phyloP scores from a whole-genome alignment of 768 basidiomycete genomes.

The Trametes sanguinea region DNA sequence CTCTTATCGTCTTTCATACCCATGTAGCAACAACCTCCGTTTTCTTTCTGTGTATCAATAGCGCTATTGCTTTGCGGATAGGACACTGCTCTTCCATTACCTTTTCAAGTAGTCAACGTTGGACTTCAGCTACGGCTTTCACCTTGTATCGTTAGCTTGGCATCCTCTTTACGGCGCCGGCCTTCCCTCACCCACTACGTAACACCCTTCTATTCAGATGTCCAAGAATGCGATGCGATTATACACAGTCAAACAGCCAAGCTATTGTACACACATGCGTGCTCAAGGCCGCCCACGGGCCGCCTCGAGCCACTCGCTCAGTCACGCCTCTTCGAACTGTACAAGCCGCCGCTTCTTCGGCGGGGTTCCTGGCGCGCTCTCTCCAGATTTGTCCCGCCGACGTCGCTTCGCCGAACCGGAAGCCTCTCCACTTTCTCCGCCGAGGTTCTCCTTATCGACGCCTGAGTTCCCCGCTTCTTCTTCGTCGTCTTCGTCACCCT shows the following conservation, averaged over 20 bases:
- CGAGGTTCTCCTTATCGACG: conserved; percentile 15
- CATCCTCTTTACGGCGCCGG: not conserved
- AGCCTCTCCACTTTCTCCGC: not conserved
- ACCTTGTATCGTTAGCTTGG: conserved; percentile 16
- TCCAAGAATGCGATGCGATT: not conserved
- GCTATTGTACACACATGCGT: not conserved
- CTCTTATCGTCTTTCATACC: not conserved
- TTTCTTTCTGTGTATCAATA: conserved; percentile 6
- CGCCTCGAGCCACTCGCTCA: not conserved
- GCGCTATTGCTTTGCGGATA: not conserved
- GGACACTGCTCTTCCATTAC: not conserved
- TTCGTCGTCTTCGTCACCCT: conserved; percentile 4
- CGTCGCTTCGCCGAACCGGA: conserved; percentile 10
- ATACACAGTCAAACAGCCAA: not conserved
- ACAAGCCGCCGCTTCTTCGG: conserved; percentile 39
- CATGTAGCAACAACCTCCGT: conserved; percentile 1
- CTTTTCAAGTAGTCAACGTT: not conserved
- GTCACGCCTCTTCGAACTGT: conserved; percentile 8
- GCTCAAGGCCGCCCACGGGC: not conserved
- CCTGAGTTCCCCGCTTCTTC: not conserved
- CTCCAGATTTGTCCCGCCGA: conserved; percentile 10
- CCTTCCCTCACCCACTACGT: not conserved
- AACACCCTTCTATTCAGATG: not conserved
- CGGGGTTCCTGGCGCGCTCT: conserved; percentile 30
- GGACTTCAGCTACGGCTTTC: conserved; percentile 4